Evolutionary conservation across 768 basidiomycete species (phyloP), one percentile per base, ranked within the genome.

Genomic region (Lyophyllum shimeji): DNA sequence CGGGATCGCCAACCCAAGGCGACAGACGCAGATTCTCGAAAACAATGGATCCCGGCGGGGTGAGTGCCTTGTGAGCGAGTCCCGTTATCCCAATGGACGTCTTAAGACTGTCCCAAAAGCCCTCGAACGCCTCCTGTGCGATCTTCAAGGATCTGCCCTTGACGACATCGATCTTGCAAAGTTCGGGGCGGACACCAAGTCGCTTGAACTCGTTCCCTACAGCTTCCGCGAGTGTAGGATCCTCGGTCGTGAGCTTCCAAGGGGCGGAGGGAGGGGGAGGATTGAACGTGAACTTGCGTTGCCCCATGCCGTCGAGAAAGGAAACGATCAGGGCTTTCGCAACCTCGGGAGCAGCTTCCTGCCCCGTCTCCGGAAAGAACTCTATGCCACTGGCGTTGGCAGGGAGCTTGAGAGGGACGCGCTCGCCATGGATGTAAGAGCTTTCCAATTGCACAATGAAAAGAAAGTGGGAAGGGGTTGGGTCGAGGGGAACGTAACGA

Each of bases 401-500:
- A 25, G 59, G 45, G 2, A 59, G 34, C 9, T 59, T 60, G 17
- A 63, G 27, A 25, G 68, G 71, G 3, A 71, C 55, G 27, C 53
- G 60, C 42, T 71, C 67, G 7, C 59, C 53, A 34, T 70, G 65
- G 25, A 66, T 52, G 29, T 56, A 69, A 0, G 50, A 52, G 37
- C 65, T 66, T 15, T 66, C 65, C 2, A 68, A 68, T 53, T 73
- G 69, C 31, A 71, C 44, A 18, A 72, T 45, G 27, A 65, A 65
- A 37, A 73, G 56, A 23, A 67, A 42, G 55, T 71, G 72, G 2
- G 64, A 62, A 3, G 70, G 69, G 45, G 45, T 46, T 13, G 71
- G 72, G n/a, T 72, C 64, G 21, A 74, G 51, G 3, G 66, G 63
- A 2, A 74, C 57, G 53, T 67, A 74, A n/a, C 73, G 70, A 18